Evolutionary conservation across 1,139 yeast genomes (phyloP).

Genomic region (Pichia terricola): DNA sequence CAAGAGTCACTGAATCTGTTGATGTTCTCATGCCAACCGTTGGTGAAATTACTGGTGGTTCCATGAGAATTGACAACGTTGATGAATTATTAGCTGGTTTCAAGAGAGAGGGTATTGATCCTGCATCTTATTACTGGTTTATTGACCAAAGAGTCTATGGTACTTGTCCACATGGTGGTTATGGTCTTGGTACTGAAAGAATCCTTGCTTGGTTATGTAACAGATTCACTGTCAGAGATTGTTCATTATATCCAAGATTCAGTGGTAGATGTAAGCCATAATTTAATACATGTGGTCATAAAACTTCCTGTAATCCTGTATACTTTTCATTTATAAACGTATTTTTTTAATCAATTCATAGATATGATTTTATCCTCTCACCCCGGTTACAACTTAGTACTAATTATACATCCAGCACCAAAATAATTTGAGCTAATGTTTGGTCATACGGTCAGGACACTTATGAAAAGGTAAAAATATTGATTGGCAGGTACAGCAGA

Average conservation of each 20-base stretch:
- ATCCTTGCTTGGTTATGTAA: conserved; percentile 96
- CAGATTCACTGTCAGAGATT: conserved; percentile 95
- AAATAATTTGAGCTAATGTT: too few relatives aligned
- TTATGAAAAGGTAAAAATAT: too few relatives aligned
- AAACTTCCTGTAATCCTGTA: background rate
- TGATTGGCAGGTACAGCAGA: too few relatives aligned
- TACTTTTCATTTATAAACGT: background rate
- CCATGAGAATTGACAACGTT: conserved; percentile 85
- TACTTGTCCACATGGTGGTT: conserved; percentile 98
- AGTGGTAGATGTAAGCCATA: conserved; percentile 96
- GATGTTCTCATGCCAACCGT: conserved; percentile 98
- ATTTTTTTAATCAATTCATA: too few relatives aligned
- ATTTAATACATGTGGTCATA: background rate
- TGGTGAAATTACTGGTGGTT: conserved; percentile 97
- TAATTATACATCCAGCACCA: too few relatives aligned
- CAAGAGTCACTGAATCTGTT: conserved; percentile 92
- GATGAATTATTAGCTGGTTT: conserved; percentile 85
- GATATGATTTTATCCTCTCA: too few relatives aligned
- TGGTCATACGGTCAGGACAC: too few relatives aligned
- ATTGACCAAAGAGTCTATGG: conserved; percentile 94
- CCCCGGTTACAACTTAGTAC: too few relatives aligned
- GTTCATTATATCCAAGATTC: conserved; percentile 95
- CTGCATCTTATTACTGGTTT: conserved; percentile 86
- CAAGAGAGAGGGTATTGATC: conserved; percentile 81
- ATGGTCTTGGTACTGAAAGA: conserved; percentile 97